A percentile compares a stretch with the other conserved stretches of the same genome.
Conservation (phyloP, 371 early-diverging fungal genomes). For the Mortierella sp. region DNA sequence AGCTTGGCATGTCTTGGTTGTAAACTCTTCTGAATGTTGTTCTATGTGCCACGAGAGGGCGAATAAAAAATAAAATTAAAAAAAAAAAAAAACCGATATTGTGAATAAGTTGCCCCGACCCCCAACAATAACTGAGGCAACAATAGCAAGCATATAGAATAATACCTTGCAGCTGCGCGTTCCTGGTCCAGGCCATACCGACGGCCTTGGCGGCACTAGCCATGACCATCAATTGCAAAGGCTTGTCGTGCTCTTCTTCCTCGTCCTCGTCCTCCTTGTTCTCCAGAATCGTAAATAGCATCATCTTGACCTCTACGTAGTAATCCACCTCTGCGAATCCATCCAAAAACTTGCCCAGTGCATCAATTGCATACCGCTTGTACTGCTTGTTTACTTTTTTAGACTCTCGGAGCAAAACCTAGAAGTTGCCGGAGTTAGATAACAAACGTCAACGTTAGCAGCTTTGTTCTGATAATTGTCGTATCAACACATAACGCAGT, state of each 20-base stretch:
- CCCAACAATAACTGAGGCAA: background rate
- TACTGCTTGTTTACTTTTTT: conserved; percentile 81
- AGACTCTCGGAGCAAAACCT: conserved; percentile 77
- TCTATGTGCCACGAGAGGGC: conserved; percentile 8
- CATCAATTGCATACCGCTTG: conserved; percentile 76
- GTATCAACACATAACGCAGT: background rate
- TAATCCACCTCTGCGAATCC: conserved; percentile 66
- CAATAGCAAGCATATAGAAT: background rate
- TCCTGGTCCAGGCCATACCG: conserved; percentile 67
- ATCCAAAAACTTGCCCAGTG: conserved; percentile 73
- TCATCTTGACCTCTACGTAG: conserved; percentile 67
- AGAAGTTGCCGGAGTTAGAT: background rate
- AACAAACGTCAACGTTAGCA: background rate
- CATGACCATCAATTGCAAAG: conserved; percentile 74
- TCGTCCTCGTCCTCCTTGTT: conserved; percentile 73
- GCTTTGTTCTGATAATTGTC: background rate
- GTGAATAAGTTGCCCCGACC: background rate
- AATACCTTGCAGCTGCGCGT: conserved; percentile 64
- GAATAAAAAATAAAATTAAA: background rate
- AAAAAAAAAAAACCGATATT: background rate
- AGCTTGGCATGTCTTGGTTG: conserved; percentile 47
- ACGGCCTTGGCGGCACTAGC: conserved; percentile 81
- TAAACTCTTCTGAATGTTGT: conserved; percentile 58
- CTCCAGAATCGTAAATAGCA: conserved; percentile 65
- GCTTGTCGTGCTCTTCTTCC: conserved; percentile 77